Conservation (phyloP, 1,284 basidiomycete species). For the Grifola frondosa region DNA sequence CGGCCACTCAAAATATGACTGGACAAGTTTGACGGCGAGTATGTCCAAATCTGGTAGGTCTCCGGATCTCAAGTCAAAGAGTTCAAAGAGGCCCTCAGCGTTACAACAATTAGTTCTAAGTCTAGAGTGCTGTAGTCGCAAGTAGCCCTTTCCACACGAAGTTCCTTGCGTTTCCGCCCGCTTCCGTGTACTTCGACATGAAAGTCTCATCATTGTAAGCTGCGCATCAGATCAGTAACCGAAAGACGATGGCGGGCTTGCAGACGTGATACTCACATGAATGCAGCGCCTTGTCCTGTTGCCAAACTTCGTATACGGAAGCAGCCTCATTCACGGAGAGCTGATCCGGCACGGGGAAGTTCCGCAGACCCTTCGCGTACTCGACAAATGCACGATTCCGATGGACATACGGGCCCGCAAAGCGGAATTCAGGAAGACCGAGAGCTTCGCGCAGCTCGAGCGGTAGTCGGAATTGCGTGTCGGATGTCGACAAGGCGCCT, state of each 20-base stretch:
- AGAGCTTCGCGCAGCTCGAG: conserved; percentile 63
- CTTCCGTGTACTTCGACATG: conserved; percentile 70
- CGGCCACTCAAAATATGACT: no score
- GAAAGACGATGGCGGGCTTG: neutral
- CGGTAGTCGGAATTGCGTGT: conserved; percentile 52
- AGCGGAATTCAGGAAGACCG: conserved; percentile 37
- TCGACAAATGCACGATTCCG: conserved; percentile 42
- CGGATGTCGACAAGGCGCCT: conserved; percentile 59
- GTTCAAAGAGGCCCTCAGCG: no score
- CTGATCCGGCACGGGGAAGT: conserved; percentile 55
- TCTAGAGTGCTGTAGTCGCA: conserved; percentile 25
- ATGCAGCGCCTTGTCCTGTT: conserved; percentile 50
- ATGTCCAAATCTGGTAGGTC: no score
- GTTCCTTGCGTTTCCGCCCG: conserved; percentile 69
- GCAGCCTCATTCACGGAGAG: conserved; percentile 64
- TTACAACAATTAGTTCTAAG: no score
- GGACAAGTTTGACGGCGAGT: no score
- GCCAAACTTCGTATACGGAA: conserved; percentile 71
- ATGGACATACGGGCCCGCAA: conserved; percentile 49
- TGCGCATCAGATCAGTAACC: conserved; percentile 1
- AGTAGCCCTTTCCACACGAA: conserved; percentile 76
- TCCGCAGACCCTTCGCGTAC: conserved; percentile 56
- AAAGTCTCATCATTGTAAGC: conserved; percentile 56
- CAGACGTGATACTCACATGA: conserved; percentile 38
- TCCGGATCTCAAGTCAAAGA: no score